phyloP scores from a whole-genome alignment of 768 basidiomycete species.

The Stropharia rugosoannulata region DNA sequence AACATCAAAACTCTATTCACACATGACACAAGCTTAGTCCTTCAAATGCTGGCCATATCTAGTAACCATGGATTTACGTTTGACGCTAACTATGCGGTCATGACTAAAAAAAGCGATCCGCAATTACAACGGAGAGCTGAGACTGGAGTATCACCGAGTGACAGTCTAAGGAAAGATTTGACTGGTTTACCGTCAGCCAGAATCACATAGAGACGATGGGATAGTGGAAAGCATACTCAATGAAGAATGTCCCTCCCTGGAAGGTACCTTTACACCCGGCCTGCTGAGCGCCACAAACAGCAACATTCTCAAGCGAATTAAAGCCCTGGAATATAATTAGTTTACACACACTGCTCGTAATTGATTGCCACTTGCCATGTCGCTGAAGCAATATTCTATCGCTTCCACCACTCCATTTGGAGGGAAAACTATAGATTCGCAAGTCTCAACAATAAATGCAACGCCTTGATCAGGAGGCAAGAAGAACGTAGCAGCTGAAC shows the following conservation, averaged over 20 bases:
- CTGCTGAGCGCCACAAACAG: constrained; percentile 8
- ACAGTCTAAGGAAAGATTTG: no score
- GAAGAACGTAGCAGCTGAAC: neutral
- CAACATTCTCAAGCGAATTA: constrained; percentile 1
- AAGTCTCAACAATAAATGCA: neutral
- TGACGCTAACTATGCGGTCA: no score
- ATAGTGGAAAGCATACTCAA: no score
- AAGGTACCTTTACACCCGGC: constrained; percentile 4
- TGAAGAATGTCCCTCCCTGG: constrained; percentile 1
- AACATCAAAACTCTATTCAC: no score
- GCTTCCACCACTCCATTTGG: neutral
- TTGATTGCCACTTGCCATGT: neutral
- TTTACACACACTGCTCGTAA: neutral
- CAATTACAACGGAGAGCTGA: no score
- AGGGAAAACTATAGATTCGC: neutral
- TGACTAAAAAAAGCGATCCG: no score
- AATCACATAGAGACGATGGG: no score
- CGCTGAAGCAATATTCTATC: neutral
- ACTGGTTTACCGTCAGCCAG: no score
- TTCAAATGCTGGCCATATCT: no score
- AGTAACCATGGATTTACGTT: no score
- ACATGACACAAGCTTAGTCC: no score
- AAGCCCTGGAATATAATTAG: neutral
- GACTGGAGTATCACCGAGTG: no score
- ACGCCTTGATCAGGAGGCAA: neutral